These are phyloP conservation scores for Salvia splendens DNA, from an alignment of 257 asterid genomes.

Conservation along the genomic window DNA sequence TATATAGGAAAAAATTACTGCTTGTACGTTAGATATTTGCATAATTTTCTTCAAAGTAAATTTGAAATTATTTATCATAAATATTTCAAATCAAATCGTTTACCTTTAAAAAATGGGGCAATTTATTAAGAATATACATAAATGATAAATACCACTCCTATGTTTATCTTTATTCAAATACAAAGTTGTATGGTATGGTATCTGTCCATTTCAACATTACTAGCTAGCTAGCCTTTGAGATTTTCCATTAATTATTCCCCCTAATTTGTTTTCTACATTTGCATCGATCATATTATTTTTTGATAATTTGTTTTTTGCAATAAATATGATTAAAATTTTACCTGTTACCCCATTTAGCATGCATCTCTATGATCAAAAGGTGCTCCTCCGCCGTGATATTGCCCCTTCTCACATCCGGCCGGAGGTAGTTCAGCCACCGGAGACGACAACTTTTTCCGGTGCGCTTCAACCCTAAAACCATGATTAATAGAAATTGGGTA, in stretches of 20 bases:
- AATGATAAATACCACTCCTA: too few relatives aligned
- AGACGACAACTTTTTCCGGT: constrained; percentile 96
- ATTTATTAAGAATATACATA: too few relatives aligned
- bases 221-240: constrained; percentile 37
- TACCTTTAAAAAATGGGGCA: too few relatives aligned
- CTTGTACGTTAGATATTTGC: too few relatives aligned
- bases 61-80: too few relatives aligned
- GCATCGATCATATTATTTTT: not conserved
- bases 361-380: constrained; percentile 83
- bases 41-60: too few relatives aligned
- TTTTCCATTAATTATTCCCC: not conserved
- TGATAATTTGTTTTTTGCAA: not conserved
- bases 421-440: constrained; percentile 92
- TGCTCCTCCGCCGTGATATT: constrained; percentile 91
- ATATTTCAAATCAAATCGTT: too few relatives aligned
- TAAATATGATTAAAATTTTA: constrained; percentile 10
- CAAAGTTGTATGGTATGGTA: constrained; percentile 33
- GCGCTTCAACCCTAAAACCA: constrained; percentile 68
- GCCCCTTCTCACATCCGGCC: constrained; percentile 92
- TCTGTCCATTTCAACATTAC: constrained; percentile 49
- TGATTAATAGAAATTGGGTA: too few relatives aligned
- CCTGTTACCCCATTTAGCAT: constrained; percentile 99
- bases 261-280: not conserved
- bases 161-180: too few relatives aligned
- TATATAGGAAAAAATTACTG: too few relatives aligned